A percentile compares a stretch with the other conserved stretches of the same genome.
Evolutionary conservation across 345 rosid genomes (phyloP).

Genomic region (Rhodamnia rubescens): DNA sequence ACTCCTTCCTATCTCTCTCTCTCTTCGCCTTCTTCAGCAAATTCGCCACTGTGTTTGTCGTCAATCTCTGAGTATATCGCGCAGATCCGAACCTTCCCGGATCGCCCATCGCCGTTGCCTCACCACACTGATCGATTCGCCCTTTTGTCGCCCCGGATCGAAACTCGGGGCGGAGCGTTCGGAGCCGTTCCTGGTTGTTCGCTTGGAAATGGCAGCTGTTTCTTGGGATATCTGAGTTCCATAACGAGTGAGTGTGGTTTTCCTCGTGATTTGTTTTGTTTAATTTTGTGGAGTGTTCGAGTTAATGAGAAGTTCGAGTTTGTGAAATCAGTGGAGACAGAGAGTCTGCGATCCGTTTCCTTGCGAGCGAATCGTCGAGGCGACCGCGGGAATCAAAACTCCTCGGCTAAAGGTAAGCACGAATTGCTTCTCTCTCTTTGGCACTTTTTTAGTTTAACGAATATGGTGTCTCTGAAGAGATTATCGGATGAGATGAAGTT

Average conservation of each 20-base stretch:
- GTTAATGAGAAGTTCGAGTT: background rate
- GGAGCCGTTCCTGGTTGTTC: background rate
- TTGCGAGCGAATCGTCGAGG: constrained; percentile 48
- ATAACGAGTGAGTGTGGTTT: background rate
- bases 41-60: background rate
- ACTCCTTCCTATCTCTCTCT: background rate
- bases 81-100: background rate
- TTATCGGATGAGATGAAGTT: background rate
- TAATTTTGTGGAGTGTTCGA: background rate
- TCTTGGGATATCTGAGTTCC: background rate
- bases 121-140: background rate
- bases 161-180: background rate
- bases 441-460: too few relatives aligned
- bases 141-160: background rate
- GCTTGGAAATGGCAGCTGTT: background rate
- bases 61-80: background rate
- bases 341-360: constrained; percentile 43
- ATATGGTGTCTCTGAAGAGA: background rate
- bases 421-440: background rate
- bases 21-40: background rate
- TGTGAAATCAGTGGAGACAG: constrained; percentile 29
- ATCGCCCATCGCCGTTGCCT: background rate
- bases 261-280: background rate
- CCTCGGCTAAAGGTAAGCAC: constrained; percentile 29
- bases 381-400: constrained; percentile 30